Base-by-base conservation (phyloP, 805 yeast genomes). In the Cephaloascus albidus region DNA sequence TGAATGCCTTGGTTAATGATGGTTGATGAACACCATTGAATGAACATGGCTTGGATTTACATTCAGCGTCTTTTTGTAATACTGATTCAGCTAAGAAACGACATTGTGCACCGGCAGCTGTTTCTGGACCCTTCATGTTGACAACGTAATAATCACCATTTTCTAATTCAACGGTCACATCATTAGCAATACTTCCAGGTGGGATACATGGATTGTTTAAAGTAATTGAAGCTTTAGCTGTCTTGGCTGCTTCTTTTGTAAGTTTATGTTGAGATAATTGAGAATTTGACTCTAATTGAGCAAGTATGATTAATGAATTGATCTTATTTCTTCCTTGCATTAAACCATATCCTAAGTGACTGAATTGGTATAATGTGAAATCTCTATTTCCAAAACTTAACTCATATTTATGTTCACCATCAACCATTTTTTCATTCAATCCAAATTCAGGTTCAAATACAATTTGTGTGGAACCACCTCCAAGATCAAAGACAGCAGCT, bases 1-100 rank as follows among this genome's bases (percentile, higher is more conserved):
- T 72, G 72, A 93, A 93, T 14, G 95, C 79, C 45, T 72, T 76
- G 35, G 77, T 77, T 52, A 93, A 68, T 3, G 95, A 84, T 6
- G 99, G 99, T 68, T 93, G 98, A 61, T 94, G 95, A 38, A 88
- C 84, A 55, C 99, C 98, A 56, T 90, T 87, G 74, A 93, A 93
- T 2, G 97, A 85, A 61, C 99, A 93, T 40, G 98, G 94, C 42
- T 77, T 74, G 26, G 69, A 55, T 2, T 67, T 56, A 70, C 99
- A 93, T 44, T 70, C 77, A 14, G 74, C 70, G 33, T 88, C 96
- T 65, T 90, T 90, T 65, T 85, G 81, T 55, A 93, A 72, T 33
- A 87, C 75, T 39, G 72, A 57, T 57, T 90, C 97, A 20, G 97
- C 87, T 34, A 93, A 58, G 54, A 66, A 74, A 47, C 96, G 78